Base-by-base conservation (phyloP, 2,329 filamentous ascomycete genomes). In the Coniella vitis region DNA sequence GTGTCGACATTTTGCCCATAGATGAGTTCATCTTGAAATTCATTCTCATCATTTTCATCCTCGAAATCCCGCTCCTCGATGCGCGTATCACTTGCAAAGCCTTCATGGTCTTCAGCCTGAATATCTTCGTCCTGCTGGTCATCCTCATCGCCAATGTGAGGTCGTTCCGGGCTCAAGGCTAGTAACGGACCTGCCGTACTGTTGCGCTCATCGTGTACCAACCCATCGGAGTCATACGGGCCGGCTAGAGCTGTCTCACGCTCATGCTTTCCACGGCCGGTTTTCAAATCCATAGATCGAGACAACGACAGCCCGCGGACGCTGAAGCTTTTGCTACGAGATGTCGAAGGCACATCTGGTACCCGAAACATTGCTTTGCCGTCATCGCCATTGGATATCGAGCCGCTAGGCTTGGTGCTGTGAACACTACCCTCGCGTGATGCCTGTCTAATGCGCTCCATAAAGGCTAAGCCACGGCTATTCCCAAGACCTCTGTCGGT, bases 141-240 rank as follows among this genome's bases (percentile, higher is more conserved):
- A 29, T 29, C 5, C 25, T 29, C 5, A 29, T 5, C 25, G 5
- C 25, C 10, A 16, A 9, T 4, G 21, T 38, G 46, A 21, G 14
- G 12, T 38, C 42, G 45, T 41, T 42, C 22, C 16, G n/a, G 12
- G 17, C 17, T 31, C 31, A 41, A 21, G 36, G 32, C 51, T 4
- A n/a, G 17, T 38, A 37, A 29, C 21, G 45, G 48, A n/a, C 45
- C 49, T 54, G 56, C 47, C 34, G n/a, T n/a, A n/a, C 58, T 17
- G 38, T 59, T 50, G 53, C 57, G 47, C 31, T 58, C 35, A 34
- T 51, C 40, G 5, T 1, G 22, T 12, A 21, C 46, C 51, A 55
- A 46, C 19, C 51, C 52, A 14, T 57, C 8, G 52, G 55, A 10
- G 19, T 48, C 39, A 21, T 54, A 50, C 35, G 45, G 48, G 53